Base-by-base conservation (phyloP, 2,329 filamentous ascomycete species). In the Drechslerella coelobrocha region DNA sequence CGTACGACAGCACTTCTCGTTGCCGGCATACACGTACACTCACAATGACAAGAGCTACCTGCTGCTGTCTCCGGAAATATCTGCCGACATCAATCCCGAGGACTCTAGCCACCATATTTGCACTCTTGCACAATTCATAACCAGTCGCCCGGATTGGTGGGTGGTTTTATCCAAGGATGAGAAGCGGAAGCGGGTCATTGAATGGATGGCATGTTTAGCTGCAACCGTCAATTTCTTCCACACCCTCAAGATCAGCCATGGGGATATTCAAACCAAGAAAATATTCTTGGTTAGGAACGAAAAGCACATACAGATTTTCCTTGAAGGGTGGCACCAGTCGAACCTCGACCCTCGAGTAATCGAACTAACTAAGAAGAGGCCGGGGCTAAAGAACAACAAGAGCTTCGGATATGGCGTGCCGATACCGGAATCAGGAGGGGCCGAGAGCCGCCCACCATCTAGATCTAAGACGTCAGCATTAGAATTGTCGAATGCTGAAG, bases 121-220 rank as follows among this genome's bases (percentile, higher is more conserved):
- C 50, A 71, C 57, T 2, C 53, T 71, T 12, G 52, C 59, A 10
- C 57, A 71, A 19, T 71, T 71, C 41, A 53, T 71, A 24, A 7
- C 19, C 14, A 57, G 57, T 37, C 57, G 66, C 27, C 66, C 66
- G 0, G 57, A 63, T 21, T 71, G 66, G 66, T 71, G 66, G 66
- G 26, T 63, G 4, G 60, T 39, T 10, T 27, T 71, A n/a, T 55
- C 57, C 3, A 71, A 71, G 41, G 66, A 71, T 27, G 66, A 71
- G 19, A 71, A 71, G 41, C 43, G 52, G n/a, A 26, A 45, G 7
- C 45, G 52, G 6, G 34, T 71, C 2, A 54, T 71, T 19, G 66
- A 59, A 27, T 71, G 66, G 66, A 63, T 71, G 66, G 54, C 66
- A 2, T 71, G 66, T 27, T 26, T 71, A 3, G 66, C 66, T n/a